Conservation (phyloP, 352 stramenopile species). For the Phytophthora citricola region DNA sequence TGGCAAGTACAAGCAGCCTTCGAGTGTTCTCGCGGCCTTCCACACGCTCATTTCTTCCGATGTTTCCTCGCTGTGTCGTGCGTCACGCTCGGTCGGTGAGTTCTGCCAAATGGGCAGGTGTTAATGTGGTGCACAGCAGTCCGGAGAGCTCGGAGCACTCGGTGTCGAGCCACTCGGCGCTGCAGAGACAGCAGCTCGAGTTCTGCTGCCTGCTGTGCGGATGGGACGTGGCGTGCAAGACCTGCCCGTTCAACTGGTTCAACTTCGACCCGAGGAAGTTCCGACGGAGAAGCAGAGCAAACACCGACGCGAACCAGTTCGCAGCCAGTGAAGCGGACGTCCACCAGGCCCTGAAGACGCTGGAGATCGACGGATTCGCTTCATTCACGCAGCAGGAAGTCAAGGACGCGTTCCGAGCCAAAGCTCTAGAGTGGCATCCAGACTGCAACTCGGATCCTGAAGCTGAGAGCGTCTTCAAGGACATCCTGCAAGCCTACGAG, state of each 20-base stretch:
- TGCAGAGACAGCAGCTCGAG: constrained; percentile 62
- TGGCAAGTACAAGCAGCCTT: constrained; percentile 52
- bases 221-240: constrained; percentile 64
- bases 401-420: constrained; percentile 66
- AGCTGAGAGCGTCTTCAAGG: constrained; percentile 86
- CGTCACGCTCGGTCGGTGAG: constrained; percentile 7
- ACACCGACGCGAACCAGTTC: constrained; percentile 11
- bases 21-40: constrained; percentile 75
- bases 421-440: constrained; percentile 92
- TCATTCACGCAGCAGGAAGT: constrained; percentile 34
- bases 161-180: constrained; percentile 37
- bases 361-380: constrained; percentile 22
- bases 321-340: constrained; percentile 21
- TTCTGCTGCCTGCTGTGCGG: constrained; percentile 78
- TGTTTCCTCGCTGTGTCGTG: constrained; percentile 16
- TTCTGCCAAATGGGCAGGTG: constrained; percentile 4
- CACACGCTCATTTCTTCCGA: constrained; percentile 1
- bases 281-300: constrained; percentile 11
- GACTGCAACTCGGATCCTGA: constrained; percentile 90
- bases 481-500: constrained; percentile 90
- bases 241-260: constrained; percentile 76
- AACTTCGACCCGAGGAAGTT: constrained; percentile 62
- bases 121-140: constrained; percentile 11
- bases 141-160: not conserved
- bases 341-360: constrained; percentile 27